Conservation (phyloP, 805 yeast species). For the Ogataea henricii region DNA sequence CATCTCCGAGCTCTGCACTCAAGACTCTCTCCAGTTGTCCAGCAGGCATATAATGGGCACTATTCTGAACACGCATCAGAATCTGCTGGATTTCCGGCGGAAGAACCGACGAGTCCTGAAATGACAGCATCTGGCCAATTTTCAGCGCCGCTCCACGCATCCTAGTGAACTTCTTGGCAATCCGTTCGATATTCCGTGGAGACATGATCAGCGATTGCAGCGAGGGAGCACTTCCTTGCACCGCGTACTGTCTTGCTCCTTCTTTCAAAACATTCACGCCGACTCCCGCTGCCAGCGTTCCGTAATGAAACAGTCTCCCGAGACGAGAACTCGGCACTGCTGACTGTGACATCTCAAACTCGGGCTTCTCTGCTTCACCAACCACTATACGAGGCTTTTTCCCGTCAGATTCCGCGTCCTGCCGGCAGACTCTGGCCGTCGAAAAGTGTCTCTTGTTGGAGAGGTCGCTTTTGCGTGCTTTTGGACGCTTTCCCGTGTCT, state of each 20-base stretch:
- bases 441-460: constrained; percentile 27
- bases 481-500: constrained; percentile 24
- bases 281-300: constrained; percentile 87
- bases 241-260: constrained; percentile 66
- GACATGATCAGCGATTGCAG: constrained; percentile 66
- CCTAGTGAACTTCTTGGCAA: constrained; percentile 83
- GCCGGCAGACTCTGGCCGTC: constrained; percentile 7
- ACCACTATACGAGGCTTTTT: constrained; percentile 14
- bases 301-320: constrained; percentile 91
- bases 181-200: constrained; percentile 80
- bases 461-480: constrained; percentile 14
- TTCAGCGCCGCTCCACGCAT: constrained; percentile 99
- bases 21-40: constrained; percentile 81
- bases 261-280: constrained; percentile 83
- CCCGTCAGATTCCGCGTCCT: constrained; percentile 12
- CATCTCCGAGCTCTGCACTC: constrained; percentile 68
- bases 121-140: constrained; percentile 94
- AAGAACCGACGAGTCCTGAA: constrained; percentile 83
- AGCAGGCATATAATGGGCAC: constrained; percentile 96
- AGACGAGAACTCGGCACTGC: constrained; percentile 85
- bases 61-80: constrained; percentile 82
- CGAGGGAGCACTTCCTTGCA: constrained; percentile 45
- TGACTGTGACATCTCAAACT: constrained; percentile 55
- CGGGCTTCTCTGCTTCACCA: constrained; percentile 39
- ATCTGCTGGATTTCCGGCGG: constrained; percentile 85